phyloP scores from a whole-genome alignment of 1,284 basidiomycete species.

The Malassezia brasiliensis region DNA sequence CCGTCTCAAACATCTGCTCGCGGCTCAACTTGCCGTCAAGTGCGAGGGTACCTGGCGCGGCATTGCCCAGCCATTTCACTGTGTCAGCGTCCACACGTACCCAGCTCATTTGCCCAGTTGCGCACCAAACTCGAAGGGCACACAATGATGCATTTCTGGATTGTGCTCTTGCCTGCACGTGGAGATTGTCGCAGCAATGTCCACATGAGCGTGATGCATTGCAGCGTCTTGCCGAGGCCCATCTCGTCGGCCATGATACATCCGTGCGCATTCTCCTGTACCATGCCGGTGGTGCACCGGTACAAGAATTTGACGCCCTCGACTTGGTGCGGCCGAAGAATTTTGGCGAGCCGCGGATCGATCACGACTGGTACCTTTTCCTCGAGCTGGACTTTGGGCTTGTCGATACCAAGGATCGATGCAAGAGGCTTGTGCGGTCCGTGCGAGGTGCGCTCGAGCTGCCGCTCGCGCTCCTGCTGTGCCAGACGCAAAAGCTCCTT shows the following conservation, averaged over 20 bases:
- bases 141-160: conserved; percentile 95
- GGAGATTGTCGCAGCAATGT: conserved; percentile 96
- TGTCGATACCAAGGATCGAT: conserved; percentile 61
- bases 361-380: conserved; percentile 94
- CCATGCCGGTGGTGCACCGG: conserved; percentile 83
- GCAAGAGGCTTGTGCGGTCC: conserved; percentile 85
- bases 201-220: conserved; percentile 94
- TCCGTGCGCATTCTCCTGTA: conserved; percentile 83
- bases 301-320: conserved; percentile 95
- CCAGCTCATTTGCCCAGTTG: conserved; percentile 97
- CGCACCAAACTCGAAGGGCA: conserved; percentile 93
- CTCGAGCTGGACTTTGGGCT: conserved; percentile 24
- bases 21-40: conserved; percentile 44
- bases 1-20: conserved; percentile 42
- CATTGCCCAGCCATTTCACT: conserved; percentile 42
- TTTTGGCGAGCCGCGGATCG: conserved; percentile 72
- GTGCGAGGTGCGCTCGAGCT: not conserved
- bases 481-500: conserved; percentile 24
- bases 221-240: conserved; percentile 79
- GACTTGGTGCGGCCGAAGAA: conserved; percentile 42
- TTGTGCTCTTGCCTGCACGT: conserved; percentile 68
- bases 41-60: conserved; percentile 39
- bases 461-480: conserved; percentile 19
- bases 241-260: conserved; percentile 99
- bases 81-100: conserved; percentile 51